Evolutionary conservation across 2,329 filamentous ascomycete species (phyloP), one percentile per base, ranked within the genome.

Genomic region (Catunica adiposa): DNA sequence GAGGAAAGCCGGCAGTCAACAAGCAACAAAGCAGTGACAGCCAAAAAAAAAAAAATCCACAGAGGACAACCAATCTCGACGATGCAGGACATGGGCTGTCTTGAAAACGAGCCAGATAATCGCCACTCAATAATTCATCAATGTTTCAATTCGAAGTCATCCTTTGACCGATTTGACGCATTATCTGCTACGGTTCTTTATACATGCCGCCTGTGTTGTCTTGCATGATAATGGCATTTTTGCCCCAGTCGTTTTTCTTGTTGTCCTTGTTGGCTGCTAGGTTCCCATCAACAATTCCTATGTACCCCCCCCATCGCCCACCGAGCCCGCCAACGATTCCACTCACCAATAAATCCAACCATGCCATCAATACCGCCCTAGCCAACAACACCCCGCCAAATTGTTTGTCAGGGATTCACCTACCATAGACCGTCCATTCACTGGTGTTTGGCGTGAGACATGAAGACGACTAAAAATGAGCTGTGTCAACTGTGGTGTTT

Each of bases 231-330:
- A n/a, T 44, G 40, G 40, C 40, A n/a, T 37, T 38, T 14, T 37
- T 15, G 50, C 25, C 31, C 20, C 34, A 6, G 31, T 52, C 26
- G 8, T 14, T 38, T 38, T 37, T 37, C 9, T 38, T 23, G 31
- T 37, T 26, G 50, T 38, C 50, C 38, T 52, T 52, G 50, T 52
- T 52, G 50, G 31, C 50, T 38, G 50, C 50, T 34, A 11, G 29
- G 11, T 11, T 11, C 50, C 50, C 29, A 52, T 52, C 50, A 52
- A 52, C 29, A 34, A 34, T 34, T 52, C 34, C 20, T 2, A n/a
- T 25, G 44, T 48, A n/a, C 15, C 22, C 26, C 17, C 20, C 44
- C 44, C 44, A 48, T 22, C 44, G 22, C 17, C 44, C 22, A 44
- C n/a, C 40, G 40, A 44, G 15, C 40, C 9, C 40, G n/a, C 40